phyloP scores from a whole-genome alignment of 108 stramenopile species.

The Fragilariopsis cylindrus region DNA sequence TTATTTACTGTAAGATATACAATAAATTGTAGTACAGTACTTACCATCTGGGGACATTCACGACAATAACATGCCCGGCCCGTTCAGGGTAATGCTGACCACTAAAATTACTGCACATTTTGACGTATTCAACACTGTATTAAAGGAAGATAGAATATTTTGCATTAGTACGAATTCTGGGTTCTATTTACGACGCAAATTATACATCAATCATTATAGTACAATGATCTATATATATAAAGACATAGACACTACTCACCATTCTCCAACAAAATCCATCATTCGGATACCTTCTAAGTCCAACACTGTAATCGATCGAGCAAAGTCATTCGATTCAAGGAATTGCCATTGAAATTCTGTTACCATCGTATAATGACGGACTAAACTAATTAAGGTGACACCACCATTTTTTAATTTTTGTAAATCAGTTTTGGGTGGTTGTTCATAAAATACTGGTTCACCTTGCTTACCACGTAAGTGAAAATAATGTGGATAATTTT shows the following conservation, averaged over 20 bases:
- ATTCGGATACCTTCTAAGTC: conserved; percentile 76
- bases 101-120: conserved; percentile 51
- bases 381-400: conserved; percentile 43
- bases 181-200: too few relatives aligned
- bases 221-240: too few relatives aligned
- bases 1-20: neutral
- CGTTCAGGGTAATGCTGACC: conserved; percentile 79
- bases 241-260: neutral
- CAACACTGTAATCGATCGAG: conserved; percentile 57
- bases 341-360: conserved; percentile 78
- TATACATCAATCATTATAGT: too few relatives aligned
- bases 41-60: conserved; percentile 57
- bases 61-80: conserved; percentile 53
- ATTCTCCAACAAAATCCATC: conserved; percentile 77
- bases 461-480: conserved; percentile 54
- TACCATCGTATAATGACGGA: conserved; percentile 74
- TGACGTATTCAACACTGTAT: conserved; percentile 57
- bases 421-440: conserved; percentile 67
- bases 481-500: conserved; percentile 71
- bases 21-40: conserved; percentile 1
- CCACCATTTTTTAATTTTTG: conserved; percentile 52
- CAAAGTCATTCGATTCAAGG: conserved; percentile 58
- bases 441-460: conserved; percentile 70
- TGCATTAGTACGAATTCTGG: too few relatives aligned
- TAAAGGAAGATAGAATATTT: too few relatives aligned